phyloP scores from a whole-genome alignment of 805 yeast genomes.

The Ogataea trehaloabstinens region DNA sequence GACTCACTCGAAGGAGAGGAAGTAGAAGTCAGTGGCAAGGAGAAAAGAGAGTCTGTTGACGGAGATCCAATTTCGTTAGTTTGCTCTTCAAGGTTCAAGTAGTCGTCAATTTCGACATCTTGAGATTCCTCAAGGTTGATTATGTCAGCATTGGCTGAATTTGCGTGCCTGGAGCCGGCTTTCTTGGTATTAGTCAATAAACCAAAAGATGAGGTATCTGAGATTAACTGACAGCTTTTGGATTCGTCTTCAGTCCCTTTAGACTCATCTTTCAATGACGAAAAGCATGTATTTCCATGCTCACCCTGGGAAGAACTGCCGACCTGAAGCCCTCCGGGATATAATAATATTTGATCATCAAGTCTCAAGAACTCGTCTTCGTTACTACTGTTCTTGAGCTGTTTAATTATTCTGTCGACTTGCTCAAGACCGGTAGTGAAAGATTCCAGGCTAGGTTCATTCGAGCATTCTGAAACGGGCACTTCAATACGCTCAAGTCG shows the following conservation, averaged over 20 bases:
- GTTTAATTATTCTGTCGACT: conserved; percentile 29
- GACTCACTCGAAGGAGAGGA: conserved; percentile 1
- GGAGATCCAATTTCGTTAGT: not conserved
- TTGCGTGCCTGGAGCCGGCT: not conserved
- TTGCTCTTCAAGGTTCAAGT: conserved; percentile 20
- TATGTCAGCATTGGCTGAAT: conserved; percentile 1
- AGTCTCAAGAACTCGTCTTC: conserved; percentile 18
- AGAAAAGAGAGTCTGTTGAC: not conserved
- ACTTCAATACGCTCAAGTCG: conserved; percentile 12
- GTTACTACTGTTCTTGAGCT: conserved; percentile 13
- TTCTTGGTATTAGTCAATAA: conserved; percentile 14
- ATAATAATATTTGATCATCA: conserved; percentile 15
- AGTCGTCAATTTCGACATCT: conserved; percentile 20
- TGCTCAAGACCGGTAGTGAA: conserved; percentile 29
- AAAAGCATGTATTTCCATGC: conserved; percentile 6
- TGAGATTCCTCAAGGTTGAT: conserved; percentile 1
- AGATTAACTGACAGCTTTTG: conserved; percentile 21
- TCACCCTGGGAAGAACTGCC: not conserved
- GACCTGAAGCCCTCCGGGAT: conserved; percentile 4
- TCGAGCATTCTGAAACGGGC: conserved; percentile 1
- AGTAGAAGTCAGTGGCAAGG: conserved; percentile 1
- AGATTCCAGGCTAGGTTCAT: conserved; percentile 10
- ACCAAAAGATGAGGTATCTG: conserved; percentile 26
- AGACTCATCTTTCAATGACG: conserved; percentile 4
- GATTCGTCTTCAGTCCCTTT: conserved; percentile 4